Conservation (phyloP, 2,329 filamentous ascomycete species). For the Colletotrichum simmondsii region DNA sequence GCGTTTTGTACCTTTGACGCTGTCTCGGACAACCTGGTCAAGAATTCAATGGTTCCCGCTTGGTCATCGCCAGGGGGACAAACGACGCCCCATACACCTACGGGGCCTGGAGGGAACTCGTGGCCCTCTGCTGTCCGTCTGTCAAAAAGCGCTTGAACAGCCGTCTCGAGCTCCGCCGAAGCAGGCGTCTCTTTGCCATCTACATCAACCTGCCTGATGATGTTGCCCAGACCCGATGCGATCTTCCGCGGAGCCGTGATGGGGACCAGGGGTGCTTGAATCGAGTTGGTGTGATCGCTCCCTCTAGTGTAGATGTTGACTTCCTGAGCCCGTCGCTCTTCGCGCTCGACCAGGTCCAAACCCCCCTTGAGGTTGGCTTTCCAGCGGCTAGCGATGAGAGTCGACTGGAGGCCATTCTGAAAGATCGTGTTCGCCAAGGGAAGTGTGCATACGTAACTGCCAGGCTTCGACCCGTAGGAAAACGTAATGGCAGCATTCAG, state of each 20-base stretch:
- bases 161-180: conserved; percentile 76
- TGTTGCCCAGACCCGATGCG: conserved; percentile 79
- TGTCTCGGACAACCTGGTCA: conserved; percentile 2
- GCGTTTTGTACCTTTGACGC: neutral
- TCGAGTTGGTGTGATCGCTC: conserved; percentile 8
- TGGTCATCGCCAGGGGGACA: conserved; percentile 55
- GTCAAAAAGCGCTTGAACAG: conserved; percentile 69
- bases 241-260: conserved; percentile 73
- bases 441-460: conserved; percentile 57
- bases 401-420: conserved; percentile 72
- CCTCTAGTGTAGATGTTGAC: conserved; percentile 40
- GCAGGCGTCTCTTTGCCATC: conserved; percentile 65
- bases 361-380: neutral
- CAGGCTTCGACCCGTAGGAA: neutral
- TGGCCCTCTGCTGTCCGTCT: conserved; percentile 48
- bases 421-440: conserved; percentile 85
- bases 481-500: conserved; percentile 27
- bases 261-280: conserved; percentile 62
- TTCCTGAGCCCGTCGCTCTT: conserved; percentile 53
- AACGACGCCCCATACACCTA: conserved; percentile 80
- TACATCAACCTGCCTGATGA: conserved; percentile 72
- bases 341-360: conserved; percentile 41
- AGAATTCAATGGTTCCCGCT: neutral
- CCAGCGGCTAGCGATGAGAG: conserved; percentile 62
- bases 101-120: conserved; percentile 52